Evolutionary conservation across 441 rosid genomes (phyloP).

Genomic region (Manihot esculenta): DNA sequence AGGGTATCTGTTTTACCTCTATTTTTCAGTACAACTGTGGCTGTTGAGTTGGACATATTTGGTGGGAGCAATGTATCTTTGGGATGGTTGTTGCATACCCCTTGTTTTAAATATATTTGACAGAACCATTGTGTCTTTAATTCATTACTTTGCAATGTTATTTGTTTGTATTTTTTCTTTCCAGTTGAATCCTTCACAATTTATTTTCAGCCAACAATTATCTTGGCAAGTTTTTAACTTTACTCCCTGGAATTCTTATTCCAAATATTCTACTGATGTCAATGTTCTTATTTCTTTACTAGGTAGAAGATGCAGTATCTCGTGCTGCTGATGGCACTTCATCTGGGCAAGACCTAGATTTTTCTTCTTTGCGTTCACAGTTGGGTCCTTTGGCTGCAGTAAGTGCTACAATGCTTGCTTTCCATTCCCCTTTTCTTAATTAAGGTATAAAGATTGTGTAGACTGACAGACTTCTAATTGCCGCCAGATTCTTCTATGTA

Average conservation of each 20-base stretch:
- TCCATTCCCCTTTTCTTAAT: conserved; percentile 13
- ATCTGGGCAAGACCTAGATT: conserved; percentile 77
- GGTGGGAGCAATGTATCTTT: background rate
- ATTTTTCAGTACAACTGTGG: conserved; percentile 1
- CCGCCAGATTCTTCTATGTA: conserved; percentile 85
- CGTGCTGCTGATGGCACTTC: conserved; percentile 80
- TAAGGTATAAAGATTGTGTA: conserved; percentile 4
- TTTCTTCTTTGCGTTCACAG: conserved; percentile 68
- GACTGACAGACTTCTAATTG: conserved; percentile 29
- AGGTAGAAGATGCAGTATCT: conserved; percentile 89
- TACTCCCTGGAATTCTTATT: background rate
- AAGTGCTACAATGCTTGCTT: conserved; percentile 37
- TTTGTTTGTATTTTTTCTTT: background rate
- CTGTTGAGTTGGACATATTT: background rate
- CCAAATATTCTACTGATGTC: conserved; percentile 11
- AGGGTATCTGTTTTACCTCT: background rate
- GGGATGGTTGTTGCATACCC: background rate
- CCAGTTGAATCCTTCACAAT: background rate
- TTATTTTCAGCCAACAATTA: conserved; percentile 4
- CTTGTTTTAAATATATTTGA: background rate
- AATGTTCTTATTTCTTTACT: conserved; percentile 27
- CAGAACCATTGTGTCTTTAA: background rate
- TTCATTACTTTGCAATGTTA: background rate
- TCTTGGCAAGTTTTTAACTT: background rate
- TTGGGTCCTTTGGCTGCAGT: conserved; percentile 92